Base-by-base conservation (phyloP, 2,329 filamentous ascomycete genomes). In the Phyllosticta ampelicida region DNA sequence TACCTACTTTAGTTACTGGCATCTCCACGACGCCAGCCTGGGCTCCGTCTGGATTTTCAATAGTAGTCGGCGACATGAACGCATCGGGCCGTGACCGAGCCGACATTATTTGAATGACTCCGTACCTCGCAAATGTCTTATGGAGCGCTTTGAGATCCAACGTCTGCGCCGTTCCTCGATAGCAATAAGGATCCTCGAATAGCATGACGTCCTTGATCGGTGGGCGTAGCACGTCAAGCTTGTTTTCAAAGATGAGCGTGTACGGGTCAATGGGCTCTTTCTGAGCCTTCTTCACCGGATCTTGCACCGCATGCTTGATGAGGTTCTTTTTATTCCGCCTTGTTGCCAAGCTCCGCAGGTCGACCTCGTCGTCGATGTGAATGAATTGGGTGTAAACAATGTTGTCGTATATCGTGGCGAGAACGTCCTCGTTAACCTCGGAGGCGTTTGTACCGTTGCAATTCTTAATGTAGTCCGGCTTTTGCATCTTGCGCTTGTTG, bases 401-500 rank as follows among this genome's bases (percentile, higher is more conserved):
- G 69, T 99, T 99, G 75, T 99, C 94, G 74, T 97, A 99, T 69
- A 99, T 95, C 69, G 92, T 96, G 67, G 90, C 90, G 13, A 97
- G 78, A 49, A 97, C 88, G 63, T 97, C 92, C 63, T 95, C 89
- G 55, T 88, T 89, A n/a, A 97, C 88, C 21, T 56, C 58, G 20
- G 53, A 56, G 26, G 53, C 54, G 13, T 89, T 89, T n/a, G 51
- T 13, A 5, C 90, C 90, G 69, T 97, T 91, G 2, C 89, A 90
- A 70, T 97, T 97, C 73, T 95, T 96, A 65, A 97, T 80, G 72
- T 99, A 99, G 67, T 97, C 94, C 0, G 81, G 76, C 69, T 95
- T 95, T 68, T 95, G 90, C 94, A 99, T 99, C 74, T 99, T 99
- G 71, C 94, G 83, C 75, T 97, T 97, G 76, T 97, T 97, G 77